These are phyloP conservation scores for Thecaphora frezii DNA, from an alignment of 1,284 basidiomycete species.

Conservation along the genomic window DNA sequence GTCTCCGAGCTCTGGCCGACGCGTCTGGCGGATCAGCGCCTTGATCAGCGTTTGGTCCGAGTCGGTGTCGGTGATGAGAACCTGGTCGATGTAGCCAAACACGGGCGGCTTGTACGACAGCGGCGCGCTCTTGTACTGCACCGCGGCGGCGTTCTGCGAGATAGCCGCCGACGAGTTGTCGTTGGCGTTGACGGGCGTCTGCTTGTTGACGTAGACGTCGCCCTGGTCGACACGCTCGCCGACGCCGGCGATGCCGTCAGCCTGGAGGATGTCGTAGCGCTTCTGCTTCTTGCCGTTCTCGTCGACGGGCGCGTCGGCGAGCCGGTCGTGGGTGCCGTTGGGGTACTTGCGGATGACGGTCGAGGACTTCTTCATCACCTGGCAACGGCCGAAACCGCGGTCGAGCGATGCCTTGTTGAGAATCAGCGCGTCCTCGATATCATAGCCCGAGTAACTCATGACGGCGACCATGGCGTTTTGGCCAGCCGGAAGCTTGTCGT, in stretches of 20 bases:
- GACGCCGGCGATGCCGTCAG: constrained; percentile 90
- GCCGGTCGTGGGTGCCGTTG: constrained; percentile 94
- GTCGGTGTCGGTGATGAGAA: constrained; percentile 89
- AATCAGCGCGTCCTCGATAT: constrained; percentile 98
- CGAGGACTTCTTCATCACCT: constrained; percentile 92
- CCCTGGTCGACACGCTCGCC: constrained; percentile 91
- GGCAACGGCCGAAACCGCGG: constrained; percentile 94
- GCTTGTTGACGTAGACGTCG: constrained; percentile 95
- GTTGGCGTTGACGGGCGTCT: constrained; percentile 86
- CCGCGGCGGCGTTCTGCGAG: constrained; percentile 23
- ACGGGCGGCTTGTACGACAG: constrained; percentile 62
- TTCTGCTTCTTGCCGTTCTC: constrained; percentile 73
- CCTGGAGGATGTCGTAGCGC: constrained; percentile 85
- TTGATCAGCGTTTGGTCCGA: constrained; percentile 96
- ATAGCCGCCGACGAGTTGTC: constrained; percentile 61
- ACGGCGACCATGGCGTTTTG: constrained; percentile 98
- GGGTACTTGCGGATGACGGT: constrained; percentile 93
- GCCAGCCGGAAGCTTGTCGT: constrained; percentile 93
- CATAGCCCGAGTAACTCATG: constrained; percentile 98
- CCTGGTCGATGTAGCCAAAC: constrained; percentile 92
- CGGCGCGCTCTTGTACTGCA: constrained; percentile 65
- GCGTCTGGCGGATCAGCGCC: constrained; percentile 94
- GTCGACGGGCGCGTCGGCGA: constrained; percentile 86
- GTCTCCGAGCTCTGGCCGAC: constrained; percentile 93
- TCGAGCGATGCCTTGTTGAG: constrained; percentile 82